Evolutionary conservation across 768 basidiomycete genomes (phyloP).

Genomic region (Phanerochaete carnosa): DNA sequence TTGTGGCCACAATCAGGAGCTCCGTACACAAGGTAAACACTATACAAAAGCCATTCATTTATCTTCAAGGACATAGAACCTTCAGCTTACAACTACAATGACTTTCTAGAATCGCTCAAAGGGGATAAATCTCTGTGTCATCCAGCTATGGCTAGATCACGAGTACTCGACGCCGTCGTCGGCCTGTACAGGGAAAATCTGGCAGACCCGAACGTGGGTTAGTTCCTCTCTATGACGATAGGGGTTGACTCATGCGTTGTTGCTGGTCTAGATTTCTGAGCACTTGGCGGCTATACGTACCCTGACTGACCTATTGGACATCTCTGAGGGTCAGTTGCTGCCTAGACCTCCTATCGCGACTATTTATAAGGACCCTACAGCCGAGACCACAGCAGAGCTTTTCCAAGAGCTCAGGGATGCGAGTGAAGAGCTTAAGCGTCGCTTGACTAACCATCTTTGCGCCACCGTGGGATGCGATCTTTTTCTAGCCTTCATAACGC

Average conservation of each 20-base stretch:
- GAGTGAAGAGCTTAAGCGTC: conserved; percentile 56
- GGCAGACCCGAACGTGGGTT: conserved; percentile 60
- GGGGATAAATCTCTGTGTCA: not conserved
- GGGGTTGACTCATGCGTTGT: not conserved
- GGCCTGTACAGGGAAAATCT: conserved; percentile 26
- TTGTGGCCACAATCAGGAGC: not conserved
- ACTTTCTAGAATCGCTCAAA: not conserved
- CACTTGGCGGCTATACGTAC: conserved; percentile 89
- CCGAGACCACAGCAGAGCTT: conserved; percentile 92
- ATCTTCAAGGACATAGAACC: not conserved
- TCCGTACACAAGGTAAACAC: not conserved
- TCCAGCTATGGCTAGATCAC: not conserved
- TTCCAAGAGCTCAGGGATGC: conserved; percentile 79
- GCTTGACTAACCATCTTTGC: conserved; percentile 76
- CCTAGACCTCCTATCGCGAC: conserved; percentile 6
- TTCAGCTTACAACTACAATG: not conserved
- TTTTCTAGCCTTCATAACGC: conserved; percentile 85
- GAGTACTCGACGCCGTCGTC: not conserved
- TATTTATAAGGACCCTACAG: conserved; percentile 33
- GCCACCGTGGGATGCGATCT: conserved; percentile 88
- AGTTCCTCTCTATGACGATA: not conserved
- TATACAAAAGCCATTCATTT: not conserved
- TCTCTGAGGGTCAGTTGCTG: conserved; percentile 59
- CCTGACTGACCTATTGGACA: conserved; percentile 75
- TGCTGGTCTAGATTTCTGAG: conserved; percentile 60